Percentiles rank a stretch among this genome's conserved stretches.
phyloP scores from a whole-genome alignment of 306 rosid species.

The Dicorynia guianensis region DNA sequence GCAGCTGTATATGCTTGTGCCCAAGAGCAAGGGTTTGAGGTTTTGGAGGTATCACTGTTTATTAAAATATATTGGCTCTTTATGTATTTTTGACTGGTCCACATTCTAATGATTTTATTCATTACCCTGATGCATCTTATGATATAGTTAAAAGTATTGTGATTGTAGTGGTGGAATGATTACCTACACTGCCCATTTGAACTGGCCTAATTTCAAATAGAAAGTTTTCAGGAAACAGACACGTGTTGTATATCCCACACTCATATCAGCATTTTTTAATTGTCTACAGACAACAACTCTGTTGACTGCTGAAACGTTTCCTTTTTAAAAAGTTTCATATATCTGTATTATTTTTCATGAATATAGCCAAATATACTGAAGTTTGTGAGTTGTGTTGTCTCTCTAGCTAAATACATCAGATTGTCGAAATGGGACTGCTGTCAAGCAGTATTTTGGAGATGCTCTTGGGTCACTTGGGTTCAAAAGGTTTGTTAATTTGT shows the following conservation, averaged over 20 bases:
- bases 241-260: constrained; percentile 4
- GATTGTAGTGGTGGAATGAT: constrained; percentile 16
- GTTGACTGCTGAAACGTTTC: constrained; percentile 22
- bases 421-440: constrained; percentile 70
- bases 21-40: constrained; percentile 77
- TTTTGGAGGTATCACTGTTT: constrained; percentile 73
- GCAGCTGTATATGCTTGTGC: constrained; percentile 98
- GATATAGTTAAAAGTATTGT: constrained; percentile 2
- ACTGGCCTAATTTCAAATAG: constrained; percentile 14
- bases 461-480: constrained; percentile 63
- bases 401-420: constrained; percentile 82
- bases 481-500: constrained; percentile 61
- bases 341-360: constrained; percentile 20
- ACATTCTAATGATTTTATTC: constrained; percentile 19
- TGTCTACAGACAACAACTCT: not conserved
- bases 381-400: constrained; percentile 37
- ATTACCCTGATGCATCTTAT: constrained; percentile 34
- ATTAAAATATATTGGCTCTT: constrained; percentile 19
- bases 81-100: constrained; percentile 27
- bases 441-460: constrained; percentile 76
- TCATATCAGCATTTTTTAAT: constrained; percentile 12
- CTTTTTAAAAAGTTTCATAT: not conserved
- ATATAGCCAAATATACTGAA: constrained; percentile 18
- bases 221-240: constrained; percentile 30
- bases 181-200: constrained; percentile 18